Base-by-base conservation (phyloP, 345 rosid species). In the Boechera divaricarpa region DNA sequence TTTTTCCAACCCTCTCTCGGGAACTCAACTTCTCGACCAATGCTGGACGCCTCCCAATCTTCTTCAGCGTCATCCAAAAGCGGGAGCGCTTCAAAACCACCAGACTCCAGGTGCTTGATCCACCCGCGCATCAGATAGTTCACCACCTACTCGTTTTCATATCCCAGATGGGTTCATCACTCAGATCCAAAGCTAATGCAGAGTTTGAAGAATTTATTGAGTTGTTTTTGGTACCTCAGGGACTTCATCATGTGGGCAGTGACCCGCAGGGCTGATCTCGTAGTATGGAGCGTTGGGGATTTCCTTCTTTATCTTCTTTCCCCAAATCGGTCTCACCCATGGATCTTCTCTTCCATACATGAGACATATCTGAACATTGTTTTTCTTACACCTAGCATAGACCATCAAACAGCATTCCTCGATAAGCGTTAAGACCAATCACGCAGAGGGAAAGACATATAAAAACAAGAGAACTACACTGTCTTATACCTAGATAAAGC, bases 211-310 rank as follows among this genome's bases (percentile, higher is more conserved):
- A 61, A 47, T 12, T 6, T 41, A 32, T 49, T 12, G 13, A 67
- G 10, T 48, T 54, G 59, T 55, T 21, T 41, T 63, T 5, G 32
- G 48, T 85, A 92, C 98, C 98, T 95, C 99, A 10, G 99, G 97
- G 77, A 95, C 96, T 89, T 95, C 99, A 67, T 95, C 98, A 55
- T 95, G 99, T 67, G 99, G 99, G 86, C 99, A 95, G 81, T 95
- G 99, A 70, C 99, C 99, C 4, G 99, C 99, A 10, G 99, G 98
- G 80, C 96, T 95, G 83, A 95, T 89, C 79, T 92, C 92, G 15
- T 95, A 95, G 81, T 89, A 92, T 15, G 92, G 90, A 69, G 96
- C 88, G 61, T 88, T 89, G 6, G 97, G 92, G 6, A 90, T 67
- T 80, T 86, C 91, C 47, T 56, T 81, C 83, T 95, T 95, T 71